Evolutionary conservation across 225 moss, liverwort and hornwort genomes (phyloP), one percentile per base, ranked within the genome.

Genomic region (Rhytidiadelphus loreus): DNA sequence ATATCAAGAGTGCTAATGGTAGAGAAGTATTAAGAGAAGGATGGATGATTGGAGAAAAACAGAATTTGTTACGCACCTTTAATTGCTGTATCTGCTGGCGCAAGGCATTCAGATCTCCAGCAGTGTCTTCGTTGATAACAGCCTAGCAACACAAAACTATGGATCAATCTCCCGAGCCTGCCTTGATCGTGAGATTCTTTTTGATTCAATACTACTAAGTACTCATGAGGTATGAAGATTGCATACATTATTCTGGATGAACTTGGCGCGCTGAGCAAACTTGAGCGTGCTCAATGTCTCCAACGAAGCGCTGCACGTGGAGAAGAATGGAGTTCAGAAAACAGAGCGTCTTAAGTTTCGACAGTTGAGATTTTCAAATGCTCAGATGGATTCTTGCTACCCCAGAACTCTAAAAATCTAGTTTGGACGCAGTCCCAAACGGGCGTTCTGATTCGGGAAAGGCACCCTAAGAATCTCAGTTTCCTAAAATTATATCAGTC

Each of bases 281-380:
- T 96, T 98, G 82, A 98, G 93, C 41, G 98, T 96, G 81, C 98
- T 96, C 89, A 98, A 84, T 73, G 98, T 96, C 93, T 98, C 96
- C 92, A 94, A 82, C 41, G 92, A 96, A 87, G 90, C 94, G 88
- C 96, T 98, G 93, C 84, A 73, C 81, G 86, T 37, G 52, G 76
- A 56, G 86, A 86, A 81, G 48, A 76, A 70, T 53, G 29, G 43
- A 77, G 55, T 77, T 92, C 59, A 88, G 86, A 61, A 92, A 60
- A 86, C 60, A 81, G 81, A 21, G 33, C 15, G 32, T 30, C 44
- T 13, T 15, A 81, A 32, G 44, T 43, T 81, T 60, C 15, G 22
- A 32, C 59, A 80, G 32, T 41, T 80, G 7, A 41, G 60, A 59
- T 23, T 81, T 44, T 44, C 21, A 28, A 81, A 81, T 61, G 21